phyloP scores from a whole-genome alignment of 2,329 filamentous ascomycete genomes.

The Epichloe coenophiala region DNA sequence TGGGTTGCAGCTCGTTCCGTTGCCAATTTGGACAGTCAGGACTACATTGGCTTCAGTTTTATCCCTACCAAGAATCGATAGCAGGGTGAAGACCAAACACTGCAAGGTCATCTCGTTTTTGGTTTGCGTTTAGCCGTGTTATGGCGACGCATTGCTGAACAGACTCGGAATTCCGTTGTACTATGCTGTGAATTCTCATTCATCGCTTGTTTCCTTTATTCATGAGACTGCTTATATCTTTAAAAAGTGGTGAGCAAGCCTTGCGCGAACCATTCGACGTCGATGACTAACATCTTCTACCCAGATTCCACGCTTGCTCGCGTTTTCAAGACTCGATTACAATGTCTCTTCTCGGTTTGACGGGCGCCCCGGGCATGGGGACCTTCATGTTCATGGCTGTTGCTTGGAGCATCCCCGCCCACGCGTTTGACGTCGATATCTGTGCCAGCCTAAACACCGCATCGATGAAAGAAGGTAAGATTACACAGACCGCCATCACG shows the following conservation, averaged over 20 bases:
- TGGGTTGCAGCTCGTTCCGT: neutral
- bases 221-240: conserved; percentile 8
- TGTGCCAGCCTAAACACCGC: conserved; percentile 26
- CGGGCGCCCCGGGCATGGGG: neutral
- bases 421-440: conserved; percentile 17
- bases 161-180: neutral
- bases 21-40: neutral
- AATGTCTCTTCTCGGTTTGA: neutral
- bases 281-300: neutral
- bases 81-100: neutral
- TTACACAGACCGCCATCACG: neutral
- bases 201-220: neutral
- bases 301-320: neutral
- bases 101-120: neutral
- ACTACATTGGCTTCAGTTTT: neutral
- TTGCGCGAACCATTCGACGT: neutral
- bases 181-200: conserved; percentile 1
- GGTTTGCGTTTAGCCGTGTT: neutral
- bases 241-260: neutral
- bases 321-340: neutral
- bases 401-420: conserved; percentile 11
- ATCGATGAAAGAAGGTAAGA: conserved; percentile 18
- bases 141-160: conserved; percentile 1
- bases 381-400: conserved; percentile 11
- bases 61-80: neutral